Evolutionary conservation across 2,329 filamentous ascomycete genomes (phyloP).

Genomic region (Byssochlamys sp.): DNA sequence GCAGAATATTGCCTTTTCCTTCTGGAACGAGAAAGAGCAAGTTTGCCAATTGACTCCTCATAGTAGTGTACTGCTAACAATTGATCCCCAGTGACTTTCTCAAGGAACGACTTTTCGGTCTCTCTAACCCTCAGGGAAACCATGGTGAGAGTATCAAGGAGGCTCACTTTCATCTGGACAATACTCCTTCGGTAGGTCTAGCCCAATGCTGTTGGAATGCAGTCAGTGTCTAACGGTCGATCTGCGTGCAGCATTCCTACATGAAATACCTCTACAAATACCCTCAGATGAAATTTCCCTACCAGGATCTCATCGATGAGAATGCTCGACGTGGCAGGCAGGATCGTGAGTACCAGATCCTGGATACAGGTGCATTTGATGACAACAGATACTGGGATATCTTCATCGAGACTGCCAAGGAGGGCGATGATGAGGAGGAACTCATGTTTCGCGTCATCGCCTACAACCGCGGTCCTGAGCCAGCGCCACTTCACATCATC

Average conservation of each 20-base stretch:
- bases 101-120: slow-evolving; percentile 87
- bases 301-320: slow-evolving; percentile 74
- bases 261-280: slow-evolving; percentile 99
- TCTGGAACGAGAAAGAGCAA: slow-evolving; percentile 96
- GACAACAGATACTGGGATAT: slow-evolving; percentile 94
- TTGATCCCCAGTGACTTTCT: slow-evolving; percentile 62
- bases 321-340: slow-evolving; percentile 66
- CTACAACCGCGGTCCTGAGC: slow-evolving; percentile 86
- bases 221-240: neutral
- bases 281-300: slow-evolving; percentile 82
- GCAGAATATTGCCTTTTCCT: slow-evolving; percentile 88
- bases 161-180: slow-evolving; percentile 91
- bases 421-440: slow-evolving; percentile 82
- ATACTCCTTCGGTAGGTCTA: slow-evolving; percentile 61
- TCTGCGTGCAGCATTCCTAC: slow-evolving; percentile 66
- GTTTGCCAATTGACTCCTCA: slow-evolving; percentile 16
- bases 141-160: slow-evolving; percentile 97
- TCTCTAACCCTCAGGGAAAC: slow-evolving; percentile 93
- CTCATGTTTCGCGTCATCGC: slow-evolving; percentile 88
- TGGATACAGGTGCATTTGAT: slow-evolving; percentile 79
- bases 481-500: slow-evolving; percentile 83
- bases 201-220: slow-evolving; percentile 23
- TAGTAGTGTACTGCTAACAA: neutral
- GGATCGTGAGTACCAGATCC: slow-evolving; percentile 82
- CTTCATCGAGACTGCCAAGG: slow-evolving; percentile 91